phyloP scores from a whole-genome alignment of 108 stramenopile species.

The Fragilariopsis cylindrus region DNA sequence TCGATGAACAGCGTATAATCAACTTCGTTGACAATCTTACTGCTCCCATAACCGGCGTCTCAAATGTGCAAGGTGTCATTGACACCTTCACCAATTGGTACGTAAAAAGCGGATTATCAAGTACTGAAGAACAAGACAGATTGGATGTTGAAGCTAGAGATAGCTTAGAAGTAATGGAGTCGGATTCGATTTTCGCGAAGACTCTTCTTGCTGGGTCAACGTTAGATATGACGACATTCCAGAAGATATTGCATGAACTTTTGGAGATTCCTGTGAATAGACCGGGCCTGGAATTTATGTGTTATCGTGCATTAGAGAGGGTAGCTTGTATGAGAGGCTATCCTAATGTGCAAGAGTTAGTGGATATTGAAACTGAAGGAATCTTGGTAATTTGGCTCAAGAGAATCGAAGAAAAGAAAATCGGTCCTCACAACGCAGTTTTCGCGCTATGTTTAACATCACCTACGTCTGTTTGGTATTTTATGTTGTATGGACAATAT shows the following conservation, averaged over 20 bases:
- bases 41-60: conserved; percentile 6
- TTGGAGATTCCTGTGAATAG: conserved; percentile 37
- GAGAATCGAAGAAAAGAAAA: conserved; percentile 4
- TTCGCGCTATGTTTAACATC: conserved; percentile 59
- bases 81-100: conserved; percentile 18
- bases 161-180: conserved; percentile 48
- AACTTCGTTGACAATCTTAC: conserved; percentile 18
- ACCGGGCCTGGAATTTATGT: conserved; percentile 46
- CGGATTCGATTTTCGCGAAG: conserved; percentile 47
- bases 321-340: conserved; percentile 56
- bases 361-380: conserved; percentile 41
- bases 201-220: conserved; percentile 58
- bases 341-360: conserved; percentile 39
- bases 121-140: conserved; percentile 10
- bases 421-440: neutral
- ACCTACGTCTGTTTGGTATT: conserved; percentile 31
- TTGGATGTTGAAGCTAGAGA: conserved; percentile 16
- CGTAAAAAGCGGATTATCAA: conserved; percentile 5
- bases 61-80: neutral
- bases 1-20: conserved; percentile 26
- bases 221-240: conserved; percentile 27
- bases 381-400: conserved; percentile 55
- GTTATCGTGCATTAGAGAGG: conserved; percentile 55
- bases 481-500: conserved; percentile 3
- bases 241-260: conserved; percentile 53